Conservation (phyloP, 139 green algal species). For the Gonium pectorale region DNA sequence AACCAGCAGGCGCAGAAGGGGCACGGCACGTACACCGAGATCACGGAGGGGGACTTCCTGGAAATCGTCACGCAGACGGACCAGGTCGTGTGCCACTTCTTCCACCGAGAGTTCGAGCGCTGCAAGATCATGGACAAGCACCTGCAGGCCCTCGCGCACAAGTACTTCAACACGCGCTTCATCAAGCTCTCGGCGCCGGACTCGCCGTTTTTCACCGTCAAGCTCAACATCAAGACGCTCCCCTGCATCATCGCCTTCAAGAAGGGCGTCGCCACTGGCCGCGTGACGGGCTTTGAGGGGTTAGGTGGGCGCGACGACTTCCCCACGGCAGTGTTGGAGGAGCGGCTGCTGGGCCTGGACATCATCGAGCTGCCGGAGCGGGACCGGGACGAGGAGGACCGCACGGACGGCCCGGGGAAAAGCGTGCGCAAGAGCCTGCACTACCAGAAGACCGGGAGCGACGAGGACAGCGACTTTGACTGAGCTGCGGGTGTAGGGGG, state of each 20-base stretch:
- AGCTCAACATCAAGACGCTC: constrained; percentile 92
- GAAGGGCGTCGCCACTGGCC: constrained; percentile 80
- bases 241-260: constrained; percentile 89
- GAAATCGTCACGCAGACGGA: constrained; percentile 89
- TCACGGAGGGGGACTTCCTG: constrained; percentile 93
- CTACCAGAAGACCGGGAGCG: constrained; percentile 50
- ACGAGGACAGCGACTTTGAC: constrained; percentile 86
- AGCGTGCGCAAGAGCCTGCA: constrained; percentile 54
- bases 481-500: background rate
- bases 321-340: constrained; percentile 69
- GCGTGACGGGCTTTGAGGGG: constrained; percentile 91
- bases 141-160: constrained; percentile 71
- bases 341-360: constrained; percentile 50
- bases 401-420: constrained; percentile 11
- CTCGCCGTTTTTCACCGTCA: constrained; percentile 94
- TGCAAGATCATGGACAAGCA: constrained; percentile 98
- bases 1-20: constrained; percentile 80
- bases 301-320: constrained; percentile 88
- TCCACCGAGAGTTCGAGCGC: constrained; percentile 94
- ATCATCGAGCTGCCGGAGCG: constrained; percentile 55
- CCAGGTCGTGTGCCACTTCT: constrained; percentile 92
- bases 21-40: constrained; percentile 83
- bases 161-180: constrained; percentile 94
- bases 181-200: constrained; percentile 90
- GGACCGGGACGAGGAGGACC: constrained; percentile 38